Evolutionary conservation across 2,329 filamentous ascomycete genomes (phyloP).

Genomic region (Madurella mycetomatis): DNA sequence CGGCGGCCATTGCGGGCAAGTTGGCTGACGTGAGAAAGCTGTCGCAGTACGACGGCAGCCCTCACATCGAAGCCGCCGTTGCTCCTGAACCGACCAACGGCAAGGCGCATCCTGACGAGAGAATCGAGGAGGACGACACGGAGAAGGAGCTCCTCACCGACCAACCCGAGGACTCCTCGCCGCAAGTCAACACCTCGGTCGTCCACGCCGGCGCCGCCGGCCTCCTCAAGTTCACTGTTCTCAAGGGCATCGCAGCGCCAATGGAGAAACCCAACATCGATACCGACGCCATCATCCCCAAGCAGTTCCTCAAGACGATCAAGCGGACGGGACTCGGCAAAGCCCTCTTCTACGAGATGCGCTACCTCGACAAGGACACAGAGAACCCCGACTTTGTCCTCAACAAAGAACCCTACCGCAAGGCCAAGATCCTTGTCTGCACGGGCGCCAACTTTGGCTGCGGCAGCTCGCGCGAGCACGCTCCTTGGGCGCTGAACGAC

Average conservation of each 20-base stretch:
- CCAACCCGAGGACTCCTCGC: slow-evolving; percentile 58
- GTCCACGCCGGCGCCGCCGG: slow-evolving; percentile 52
- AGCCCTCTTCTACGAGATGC: slow-evolving; percentile 81
- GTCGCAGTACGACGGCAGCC: slow-evolving; percentile 54
- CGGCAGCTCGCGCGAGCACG: slow-evolving; percentile 87
- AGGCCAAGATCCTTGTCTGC: slow-evolving; percentile 83
- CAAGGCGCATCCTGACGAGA: slow-evolving; percentile 51
- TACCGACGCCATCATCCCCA: slow-evolving; percentile 98
- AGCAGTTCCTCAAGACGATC: slow-evolving; percentile 99
- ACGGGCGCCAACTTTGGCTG: slow-evolving; percentile 95
- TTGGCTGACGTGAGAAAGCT: slow-evolving; percentile 87
- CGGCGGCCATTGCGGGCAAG: slow-evolving; percentile 83
- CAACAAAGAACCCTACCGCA: slow-evolving; percentile 82
- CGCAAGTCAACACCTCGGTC: slow-evolving; percentile 59
- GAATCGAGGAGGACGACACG: slow-evolving; percentile 46
- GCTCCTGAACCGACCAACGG: slow-evolving; percentile 25
- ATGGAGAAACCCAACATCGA: slow-evolving; percentile 88
- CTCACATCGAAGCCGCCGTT: slow-evolving; percentile 55
- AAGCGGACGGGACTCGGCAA: slow-evolving; percentile 90
- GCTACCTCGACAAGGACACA: slow-evolving; percentile 68
- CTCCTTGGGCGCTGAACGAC: slow-evolving; percentile 93
- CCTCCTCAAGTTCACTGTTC: slow-evolving; percentile 75
- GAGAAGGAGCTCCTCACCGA: slow-evolving; percentile 53
- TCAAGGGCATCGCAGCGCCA: slow-evolving; percentile 84
- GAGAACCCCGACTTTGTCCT: slow-evolving; percentile 82